Percentiles rank a stretch among this genome's conserved stretches.
Conservation (phyloP, 306 rosid genomes). For the Heteromeles arbutifolia region DNA sequence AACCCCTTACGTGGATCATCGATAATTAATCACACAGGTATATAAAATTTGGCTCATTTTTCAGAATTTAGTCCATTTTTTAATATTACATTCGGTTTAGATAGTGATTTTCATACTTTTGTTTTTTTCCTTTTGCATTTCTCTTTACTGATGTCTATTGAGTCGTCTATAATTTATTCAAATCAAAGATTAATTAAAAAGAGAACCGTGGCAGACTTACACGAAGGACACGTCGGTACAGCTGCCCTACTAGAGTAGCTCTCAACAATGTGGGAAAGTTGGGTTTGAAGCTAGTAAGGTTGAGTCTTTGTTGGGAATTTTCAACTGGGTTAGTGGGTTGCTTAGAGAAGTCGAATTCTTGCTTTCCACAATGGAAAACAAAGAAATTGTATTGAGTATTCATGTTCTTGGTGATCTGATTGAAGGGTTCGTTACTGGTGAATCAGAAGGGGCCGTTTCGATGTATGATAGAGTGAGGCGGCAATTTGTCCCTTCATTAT, state of each 20-base stretch:
- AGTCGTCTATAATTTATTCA: too few relatives aligned
- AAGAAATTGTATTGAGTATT: slow-evolving; percentile 29
- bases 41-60: background rate
- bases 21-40: background rate
- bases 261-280: slow-evolving; percentile 13
- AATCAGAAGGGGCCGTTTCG: slow-evolving; percentile 46
- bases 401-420: slow-evolving; percentile 33
- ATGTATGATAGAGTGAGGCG: slow-evolving; percentile 40
- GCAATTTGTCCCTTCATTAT: slow-evolving; percentile 35
- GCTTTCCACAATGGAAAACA: slow-evolving; percentile 39
- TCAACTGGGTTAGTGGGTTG: slow-evolving; percentile 50
- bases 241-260: too few relatives aligned
- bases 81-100: too few relatives aligned
- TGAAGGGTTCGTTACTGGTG: slow-evolving; percentile 50
- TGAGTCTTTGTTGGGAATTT: slow-evolving; percentile 54
- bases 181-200: too few relatives aligned
- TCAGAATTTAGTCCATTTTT: background rate
- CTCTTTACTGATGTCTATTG: too few relatives aligned
- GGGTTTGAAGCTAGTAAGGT: slow-evolving; percentile 47
- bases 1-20: background rate
- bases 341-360: slow-evolving; percentile 54
- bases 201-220: too few relatives aligned
- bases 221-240: too few relatives aligned
- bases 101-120: too few relatives aligned
- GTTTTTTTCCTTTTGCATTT: too few relatives aligned